These are phyloP conservation scores for Penicillium capsulatum DNA, from an alignment of 2,329 filamentous ascomycete species.

Conservation along the genomic window DNA sequence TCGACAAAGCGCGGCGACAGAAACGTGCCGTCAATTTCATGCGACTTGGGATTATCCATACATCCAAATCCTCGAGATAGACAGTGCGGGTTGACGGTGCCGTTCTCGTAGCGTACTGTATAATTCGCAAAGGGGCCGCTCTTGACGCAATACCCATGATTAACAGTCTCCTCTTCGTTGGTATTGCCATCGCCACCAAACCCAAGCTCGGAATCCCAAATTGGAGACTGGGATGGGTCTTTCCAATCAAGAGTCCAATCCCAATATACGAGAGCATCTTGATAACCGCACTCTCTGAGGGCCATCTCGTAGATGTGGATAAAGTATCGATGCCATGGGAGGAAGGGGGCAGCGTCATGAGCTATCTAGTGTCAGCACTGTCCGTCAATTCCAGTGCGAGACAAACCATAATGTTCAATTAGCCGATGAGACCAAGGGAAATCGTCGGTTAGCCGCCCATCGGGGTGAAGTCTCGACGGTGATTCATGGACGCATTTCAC, in stretches of 20 bases:
- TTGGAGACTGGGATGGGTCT: not conserved
- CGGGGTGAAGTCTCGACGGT: too few species aligned
- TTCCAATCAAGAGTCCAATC: slow-evolving; percentile 1
- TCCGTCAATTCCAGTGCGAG: too few species aligned
- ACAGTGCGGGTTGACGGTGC: not conserved
- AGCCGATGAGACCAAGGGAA: too few species aligned
- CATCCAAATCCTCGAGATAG: slow-evolving; percentile 1
- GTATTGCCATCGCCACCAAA: slow-evolving; percentile 1
- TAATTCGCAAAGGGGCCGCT: not conserved
- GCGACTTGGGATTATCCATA: not conserved
- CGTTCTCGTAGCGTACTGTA: not conserved
- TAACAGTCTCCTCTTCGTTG: not conserved
- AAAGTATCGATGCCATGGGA: slow-evolving; percentile 4
- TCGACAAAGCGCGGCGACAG: not conserved
- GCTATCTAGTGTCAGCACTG: not conserved
- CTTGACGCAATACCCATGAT: slow-evolving; percentile 1
- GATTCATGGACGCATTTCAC: too few species aligned
- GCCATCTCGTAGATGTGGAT: slow-evolving; percentile 1
- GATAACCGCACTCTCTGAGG: slow-evolving; percentile 1
- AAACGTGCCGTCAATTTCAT: not conserved
- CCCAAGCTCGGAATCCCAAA: not conserved
- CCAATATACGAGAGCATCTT: slow-evolving; percentile 2
- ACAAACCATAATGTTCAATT: too few species aligned
- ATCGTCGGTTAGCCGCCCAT: too few species aligned
- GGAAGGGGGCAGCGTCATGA: slow-evolving; percentile 2